Evolutionary conservation across 2,329 filamentous ascomycete genomes (phyloP).

Genomic region (Herpotrichia juniperi): DNA sequence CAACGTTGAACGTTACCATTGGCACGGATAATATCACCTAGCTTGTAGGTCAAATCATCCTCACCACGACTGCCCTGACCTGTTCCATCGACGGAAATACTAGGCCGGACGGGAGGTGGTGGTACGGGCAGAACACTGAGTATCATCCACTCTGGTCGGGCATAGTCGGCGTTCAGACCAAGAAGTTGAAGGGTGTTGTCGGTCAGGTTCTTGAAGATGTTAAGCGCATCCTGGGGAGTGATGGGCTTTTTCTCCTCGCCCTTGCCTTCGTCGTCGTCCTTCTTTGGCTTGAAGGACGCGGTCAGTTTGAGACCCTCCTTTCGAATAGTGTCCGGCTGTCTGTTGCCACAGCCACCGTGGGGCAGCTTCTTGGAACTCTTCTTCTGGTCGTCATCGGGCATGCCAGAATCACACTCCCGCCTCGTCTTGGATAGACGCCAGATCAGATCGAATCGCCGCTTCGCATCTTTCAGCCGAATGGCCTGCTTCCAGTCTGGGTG

Average conservation of each 20-base stretch:
- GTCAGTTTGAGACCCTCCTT: conserved; percentile 85
- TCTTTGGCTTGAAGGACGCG: conserved; percentile 73
- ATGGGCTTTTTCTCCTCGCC: conserved; percentile 77
- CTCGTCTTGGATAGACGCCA: conserved; percentile 93
- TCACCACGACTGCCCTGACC: conserved; percentile 92
- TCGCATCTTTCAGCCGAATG: conserved; percentile 85
- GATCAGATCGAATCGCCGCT: conserved; percentile 89
- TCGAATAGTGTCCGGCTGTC: conserved; percentile 79
- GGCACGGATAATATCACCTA: conserved; percentile 96
- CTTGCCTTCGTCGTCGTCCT: conserved; percentile 72
- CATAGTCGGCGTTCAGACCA: conserved; percentile 92
- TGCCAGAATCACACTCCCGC: conserved; percentile 80
- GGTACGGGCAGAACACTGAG: conserved; percentile 94
- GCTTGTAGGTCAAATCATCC: conserved; percentile 98
- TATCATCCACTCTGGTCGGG: conserved; percentile 98
- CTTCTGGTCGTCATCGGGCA: conserved; percentile 66
- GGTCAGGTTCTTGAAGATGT: conserved; percentile 84
- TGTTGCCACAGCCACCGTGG: conserved; percentile 93
- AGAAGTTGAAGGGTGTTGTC: conserved; percentile 83
- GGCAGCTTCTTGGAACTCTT: conserved; percentile 48
- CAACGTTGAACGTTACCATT: conserved; percentile 94
- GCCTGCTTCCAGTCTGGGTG: conserved; percentile 84
- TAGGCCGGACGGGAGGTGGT: conserved; percentile 92
- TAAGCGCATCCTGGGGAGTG: conserved; percentile 81
- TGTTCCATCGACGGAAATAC: conserved; percentile 95